Evolutionary conservation across 2,329 filamentous ascomycete genomes (phyloP).

Genomic region (Sclerotinia glacialis): DNA sequence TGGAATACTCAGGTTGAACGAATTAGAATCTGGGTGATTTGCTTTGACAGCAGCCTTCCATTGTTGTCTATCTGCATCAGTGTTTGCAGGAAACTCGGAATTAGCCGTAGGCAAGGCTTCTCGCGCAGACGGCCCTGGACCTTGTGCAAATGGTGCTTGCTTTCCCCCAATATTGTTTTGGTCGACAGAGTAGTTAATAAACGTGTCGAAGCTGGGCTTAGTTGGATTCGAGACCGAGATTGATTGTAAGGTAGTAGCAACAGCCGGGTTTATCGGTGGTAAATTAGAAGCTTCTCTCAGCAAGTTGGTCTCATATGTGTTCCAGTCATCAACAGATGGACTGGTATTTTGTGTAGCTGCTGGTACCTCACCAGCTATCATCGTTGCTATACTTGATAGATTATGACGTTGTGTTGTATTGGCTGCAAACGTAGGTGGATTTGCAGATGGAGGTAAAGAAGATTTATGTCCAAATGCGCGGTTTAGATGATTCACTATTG

Average conservation of each 20-base stretch:
- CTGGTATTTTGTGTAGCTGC: neutral
- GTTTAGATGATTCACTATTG: neutral
- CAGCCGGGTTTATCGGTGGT: neutral
- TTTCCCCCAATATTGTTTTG: neutral
- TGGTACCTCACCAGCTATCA: neutral
- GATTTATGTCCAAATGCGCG: neutral
- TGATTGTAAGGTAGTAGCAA: neutral
- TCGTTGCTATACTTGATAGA: neutral
- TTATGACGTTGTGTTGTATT: too few species aligned
- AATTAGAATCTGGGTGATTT: neutral
- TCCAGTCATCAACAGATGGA: neutral
- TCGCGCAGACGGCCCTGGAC: too few species aligned
- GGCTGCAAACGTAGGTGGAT: neutral
- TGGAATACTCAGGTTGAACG: neutral
- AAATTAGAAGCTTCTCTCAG: neutral
- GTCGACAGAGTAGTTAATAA: neutral
- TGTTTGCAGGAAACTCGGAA: conserved; percentile 7
- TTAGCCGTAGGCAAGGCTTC: neutral
- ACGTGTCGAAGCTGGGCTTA: neutral
- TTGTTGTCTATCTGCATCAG: neutral
- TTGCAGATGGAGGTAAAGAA: neutral
- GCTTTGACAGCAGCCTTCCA: conserved; percentile 5
- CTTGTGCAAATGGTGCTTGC: neutral
- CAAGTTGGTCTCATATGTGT: neutral
- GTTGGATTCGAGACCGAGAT: too few species aligned